Percentiles rank a stretch among this genome's conserved stretches.
Evolutionary conservation across 169 alveolate genomes (phyloP).

Genomic region (Plasmodium vivax): DNA sequence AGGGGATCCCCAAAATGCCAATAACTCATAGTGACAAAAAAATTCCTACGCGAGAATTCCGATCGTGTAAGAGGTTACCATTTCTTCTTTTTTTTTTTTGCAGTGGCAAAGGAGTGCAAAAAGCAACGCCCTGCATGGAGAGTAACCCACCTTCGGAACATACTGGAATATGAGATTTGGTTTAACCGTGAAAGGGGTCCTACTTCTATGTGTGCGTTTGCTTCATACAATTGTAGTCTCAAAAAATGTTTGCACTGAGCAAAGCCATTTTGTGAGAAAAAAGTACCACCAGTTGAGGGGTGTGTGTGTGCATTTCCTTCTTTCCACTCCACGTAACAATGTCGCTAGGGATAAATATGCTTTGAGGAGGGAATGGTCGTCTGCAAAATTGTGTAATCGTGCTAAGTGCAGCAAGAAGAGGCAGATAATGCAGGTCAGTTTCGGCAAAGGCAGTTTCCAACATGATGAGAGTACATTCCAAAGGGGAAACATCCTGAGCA

Average conservation of each 20-base stretch:
- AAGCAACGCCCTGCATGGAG: not conserved
- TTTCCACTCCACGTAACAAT: not conserved
- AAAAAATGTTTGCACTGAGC: not conserved
- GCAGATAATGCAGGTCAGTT: not conserved
- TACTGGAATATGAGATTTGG: slow-evolving; percentile 23
- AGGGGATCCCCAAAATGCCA: not conserved
- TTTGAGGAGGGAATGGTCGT: not conserved
- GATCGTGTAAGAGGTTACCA: not conserved
- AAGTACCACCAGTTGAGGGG: not conserved
- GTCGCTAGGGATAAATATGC: not conserved
- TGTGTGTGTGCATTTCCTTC: not conserved
- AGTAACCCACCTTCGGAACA: not conserved
- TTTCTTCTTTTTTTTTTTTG: not conserved
- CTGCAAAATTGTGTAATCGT: not conserved
- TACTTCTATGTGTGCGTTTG: slow-evolving; percentile 3
- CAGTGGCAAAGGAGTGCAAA: not conserved
- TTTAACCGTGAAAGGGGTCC: not conserved
- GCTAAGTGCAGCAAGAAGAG: not conserved
- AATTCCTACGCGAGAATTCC: not conserved
- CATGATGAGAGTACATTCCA: not conserved
- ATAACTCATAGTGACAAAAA: not conserved
- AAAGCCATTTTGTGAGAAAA: not conserved
- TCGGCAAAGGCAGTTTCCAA: not conserved
- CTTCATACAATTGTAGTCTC: not conserved
- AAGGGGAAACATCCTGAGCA: slow-evolving; percentile 26